phyloP scores from a whole-genome alignment of 768 basidiomycete species.

The Cubamyces lactineus region DNA sequence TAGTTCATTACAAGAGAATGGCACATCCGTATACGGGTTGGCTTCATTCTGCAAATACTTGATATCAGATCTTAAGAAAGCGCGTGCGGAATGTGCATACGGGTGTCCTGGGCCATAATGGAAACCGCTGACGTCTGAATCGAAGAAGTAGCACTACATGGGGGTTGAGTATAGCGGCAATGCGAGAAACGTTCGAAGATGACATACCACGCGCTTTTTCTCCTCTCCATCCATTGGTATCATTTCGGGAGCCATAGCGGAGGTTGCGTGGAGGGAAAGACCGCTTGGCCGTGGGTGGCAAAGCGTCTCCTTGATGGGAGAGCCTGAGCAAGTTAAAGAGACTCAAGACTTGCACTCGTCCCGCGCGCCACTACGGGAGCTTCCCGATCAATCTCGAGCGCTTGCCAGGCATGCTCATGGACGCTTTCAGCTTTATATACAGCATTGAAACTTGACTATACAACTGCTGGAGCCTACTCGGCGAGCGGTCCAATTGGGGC shows the following conservation, averaged over 20 bases:
- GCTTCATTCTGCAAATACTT: constrained; percentile 77
- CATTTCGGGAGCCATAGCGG: constrained; percentile 37
- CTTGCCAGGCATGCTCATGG: not conserved
- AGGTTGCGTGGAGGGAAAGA: no score
- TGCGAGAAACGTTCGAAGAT: constrained; percentile 5
- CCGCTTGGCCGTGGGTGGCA: not conserved
- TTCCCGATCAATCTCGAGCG: constrained; percentile 24
- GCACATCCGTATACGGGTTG: constrained; percentile 98
- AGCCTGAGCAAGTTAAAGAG: constrained; percentile 18
- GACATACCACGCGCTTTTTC: constrained; percentile 83
- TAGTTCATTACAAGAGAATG: constrained; percentile 99
- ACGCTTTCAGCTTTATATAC: no score
- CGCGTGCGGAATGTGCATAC: constrained; percentile 43
- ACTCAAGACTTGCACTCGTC: not conserved
- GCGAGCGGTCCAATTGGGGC: no score
- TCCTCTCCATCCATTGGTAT: constrained; percentile 61
- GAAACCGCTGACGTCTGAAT: constrained; percentile 98
- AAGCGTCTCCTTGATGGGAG: not conserved
- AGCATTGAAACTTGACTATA: no score
- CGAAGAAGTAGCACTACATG: constrained; percentile 95
- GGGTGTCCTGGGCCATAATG: constrained; percentile 99
- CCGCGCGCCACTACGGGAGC: not conserved
- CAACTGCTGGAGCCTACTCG: no score
- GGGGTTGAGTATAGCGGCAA: not conserved
- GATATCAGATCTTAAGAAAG: constrained; percentile 17